Percentiles rank a stretch among this genome's conserved stretches.
Evolutionary conservation across 768 basidiomycete species (phyloP).

Genomic region (Suillus variegatus): DNA sequence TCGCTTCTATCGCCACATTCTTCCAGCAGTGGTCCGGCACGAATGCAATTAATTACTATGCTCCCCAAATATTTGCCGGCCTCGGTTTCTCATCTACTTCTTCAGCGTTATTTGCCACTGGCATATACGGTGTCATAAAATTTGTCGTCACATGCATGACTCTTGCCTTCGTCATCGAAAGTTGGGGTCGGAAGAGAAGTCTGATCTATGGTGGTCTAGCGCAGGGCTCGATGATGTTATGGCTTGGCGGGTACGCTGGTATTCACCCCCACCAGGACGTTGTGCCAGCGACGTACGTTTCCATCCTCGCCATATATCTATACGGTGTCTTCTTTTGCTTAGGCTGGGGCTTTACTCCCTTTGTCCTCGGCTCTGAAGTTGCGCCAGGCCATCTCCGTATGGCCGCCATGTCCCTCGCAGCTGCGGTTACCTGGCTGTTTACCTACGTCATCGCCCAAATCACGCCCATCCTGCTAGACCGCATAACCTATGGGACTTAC

Average conservation of each 20-base stretch:
- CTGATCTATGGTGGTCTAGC: conserved; percentile 38
- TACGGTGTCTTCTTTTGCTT: conserved; percentile 39
- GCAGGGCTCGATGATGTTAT: conserved; percentile 40
- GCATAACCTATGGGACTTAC: conserved; percentile 32
- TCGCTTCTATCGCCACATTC: conserved; percentile 35
- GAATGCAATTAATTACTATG: conserved; percentile 44
- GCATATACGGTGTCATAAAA: conserved; percentile 44
- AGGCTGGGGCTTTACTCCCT: conserved; percentile 35
- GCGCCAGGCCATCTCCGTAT: conserved; percentile 38
- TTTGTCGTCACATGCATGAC: conserved; percentile 31
- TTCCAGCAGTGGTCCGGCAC: conserved; percentile 44
- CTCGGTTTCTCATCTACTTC: conserved; percentile 36
- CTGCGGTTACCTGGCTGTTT: conserved; percentile 37
- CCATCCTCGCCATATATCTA: conserved; percentile 38
- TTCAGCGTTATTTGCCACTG: conserved; percentile 38
- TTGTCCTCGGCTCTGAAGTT: conserved; percentile 37
- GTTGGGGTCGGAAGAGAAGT: conserved; percentile 39
- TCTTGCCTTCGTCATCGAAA: conserved; percentile 39
- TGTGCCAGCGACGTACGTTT: conserved; percentile 33
- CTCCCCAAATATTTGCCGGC: conserved; percentile 36
- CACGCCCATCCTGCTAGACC: conserved; percentile 37
- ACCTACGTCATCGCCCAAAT: conserved; percentile 39
- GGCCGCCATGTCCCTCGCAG: conserved; percentile 33
- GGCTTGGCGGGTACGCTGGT: conserved; percentile 34
- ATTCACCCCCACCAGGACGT: conserved; percentile 28